Evolutionary conservation across 257 asterid species (phyloP).

Genomic region (Lavandula angustifolia): DNA sequence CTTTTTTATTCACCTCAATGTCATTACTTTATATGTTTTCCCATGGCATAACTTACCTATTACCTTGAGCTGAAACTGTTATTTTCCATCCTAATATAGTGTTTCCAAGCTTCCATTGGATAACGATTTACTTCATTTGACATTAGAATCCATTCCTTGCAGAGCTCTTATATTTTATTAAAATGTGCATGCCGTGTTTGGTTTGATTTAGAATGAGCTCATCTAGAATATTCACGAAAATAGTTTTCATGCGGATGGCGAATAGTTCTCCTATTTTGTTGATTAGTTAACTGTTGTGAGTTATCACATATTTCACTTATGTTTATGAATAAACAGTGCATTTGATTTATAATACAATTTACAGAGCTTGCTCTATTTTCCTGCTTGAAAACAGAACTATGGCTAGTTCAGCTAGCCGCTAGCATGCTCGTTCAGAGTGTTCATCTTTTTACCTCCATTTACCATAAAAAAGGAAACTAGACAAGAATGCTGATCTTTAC

Average conservation of each 20-base stretch:
- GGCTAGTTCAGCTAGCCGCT: constrained; percentile 11
- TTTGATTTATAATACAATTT: constrained; percentile 1
- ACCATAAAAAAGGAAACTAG: neutral
- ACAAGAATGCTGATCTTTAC: constrained; percentile 2
- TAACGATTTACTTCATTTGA: neutral
- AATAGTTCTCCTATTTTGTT: neutral
- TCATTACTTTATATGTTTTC: neutral
- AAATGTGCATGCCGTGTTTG: neutral
- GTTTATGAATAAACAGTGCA: neutral
- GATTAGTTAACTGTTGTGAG: neutral
- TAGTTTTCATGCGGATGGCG: neutral
- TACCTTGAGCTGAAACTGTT: neutral
- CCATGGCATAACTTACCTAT: neutral
- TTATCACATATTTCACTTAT: neutral
- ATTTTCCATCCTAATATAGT: neutral
- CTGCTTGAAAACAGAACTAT: constrained; percentile 1
- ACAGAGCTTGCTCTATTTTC: neutral
- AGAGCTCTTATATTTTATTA: neutral
- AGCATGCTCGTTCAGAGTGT: constrained; percentile 1
- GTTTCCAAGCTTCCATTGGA: constrained; percentile 1
- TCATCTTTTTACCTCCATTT: neutral
- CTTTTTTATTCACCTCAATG: no score
- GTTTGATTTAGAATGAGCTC: constrained; percentile 17
- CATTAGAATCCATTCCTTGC: constrained; percentile 2
- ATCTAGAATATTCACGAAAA: neutral